phyloP scores from a whole-genome alignment of 106 monocot species.

The Platanthera guangdongensis region DNA sequence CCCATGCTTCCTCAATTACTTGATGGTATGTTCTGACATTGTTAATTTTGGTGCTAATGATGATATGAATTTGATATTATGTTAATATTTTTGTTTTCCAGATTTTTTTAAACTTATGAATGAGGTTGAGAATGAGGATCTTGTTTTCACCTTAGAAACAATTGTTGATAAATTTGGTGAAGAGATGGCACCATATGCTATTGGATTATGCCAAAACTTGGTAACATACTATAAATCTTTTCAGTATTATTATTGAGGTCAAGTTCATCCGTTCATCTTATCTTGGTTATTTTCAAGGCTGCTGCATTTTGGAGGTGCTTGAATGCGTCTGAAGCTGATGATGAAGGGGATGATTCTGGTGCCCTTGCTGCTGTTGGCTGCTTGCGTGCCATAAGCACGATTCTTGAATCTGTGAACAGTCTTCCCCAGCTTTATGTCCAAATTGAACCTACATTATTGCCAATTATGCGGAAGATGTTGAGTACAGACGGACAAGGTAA shows the following conservation, averaged over 20 bases:
- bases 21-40: constrained; percentile 57
- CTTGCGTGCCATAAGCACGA: constrained; percentile 96
- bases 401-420: constrained; percentile 89
- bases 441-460: constrained; percentile 81
- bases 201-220: constrained; percentile 94
- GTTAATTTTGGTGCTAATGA: not conserved
- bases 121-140: constrained; percentile 97
- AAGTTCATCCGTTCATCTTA: not conserved
- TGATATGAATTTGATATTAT: not conserved
- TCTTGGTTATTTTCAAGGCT: constrained; percentile 32
- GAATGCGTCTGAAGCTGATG: constrained; percentile 71
- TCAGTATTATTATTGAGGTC: not conserved
- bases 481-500: constrained; percentile 97
- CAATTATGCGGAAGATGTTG: constrained; percentile 93
- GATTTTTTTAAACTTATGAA: constrained; percentile 99
- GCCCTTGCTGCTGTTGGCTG: constrained; percentile 96
- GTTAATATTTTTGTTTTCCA: constrained; percentile 12
- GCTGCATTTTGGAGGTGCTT: constrained; percentile 94
- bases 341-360: constrained; percentile 82
- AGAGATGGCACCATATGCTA: constrained; percentile 98
- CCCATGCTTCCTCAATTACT: constrained; percentile 91
- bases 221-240: constrained; percentile 18
- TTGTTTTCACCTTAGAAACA: constrained; percentile 95
- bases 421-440: constrained; percentile 88
- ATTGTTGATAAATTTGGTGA: constrained; percentile 99